Conservation (phyloP, 2,329 filamentous ascomycete species). For the Nigrospora osmanthi region DNA sequence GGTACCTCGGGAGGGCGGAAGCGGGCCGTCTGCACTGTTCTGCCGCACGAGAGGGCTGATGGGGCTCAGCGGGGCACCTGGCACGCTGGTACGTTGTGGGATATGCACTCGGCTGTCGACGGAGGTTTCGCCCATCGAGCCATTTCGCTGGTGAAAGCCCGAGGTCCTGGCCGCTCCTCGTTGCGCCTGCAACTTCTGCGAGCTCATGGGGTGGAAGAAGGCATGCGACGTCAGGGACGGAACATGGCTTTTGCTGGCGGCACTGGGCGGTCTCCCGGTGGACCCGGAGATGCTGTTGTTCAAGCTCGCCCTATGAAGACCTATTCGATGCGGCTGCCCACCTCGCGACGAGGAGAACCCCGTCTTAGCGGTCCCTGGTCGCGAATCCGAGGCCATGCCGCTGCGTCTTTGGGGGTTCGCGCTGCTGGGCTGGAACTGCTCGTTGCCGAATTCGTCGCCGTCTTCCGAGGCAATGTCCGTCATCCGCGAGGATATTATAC, state of each 20-base stretch:
- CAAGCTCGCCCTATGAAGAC: constrained; percentile 33
- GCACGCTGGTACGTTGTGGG: constrained; percentile 37
- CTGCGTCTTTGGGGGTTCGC: constrained; percentile 28
- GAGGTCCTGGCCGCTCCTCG: constrained; percentile 49
- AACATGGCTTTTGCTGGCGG: constrained; percentile 77
- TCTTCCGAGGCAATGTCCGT: constrained; percentile 56
- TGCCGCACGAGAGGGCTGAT: constrained; percentile 23
- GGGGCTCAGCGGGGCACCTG: constrained; percentile 35
- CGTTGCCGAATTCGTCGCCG: constrained; percentile 31
- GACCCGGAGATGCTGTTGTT: constrained; percentile 34
- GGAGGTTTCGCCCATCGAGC: constrained; percentile 18
- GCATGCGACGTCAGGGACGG: constrained; percentile 82
- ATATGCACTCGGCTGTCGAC: constrained; percentile 36
- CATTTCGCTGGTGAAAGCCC: constrained; percentile 23
- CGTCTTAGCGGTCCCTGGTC: constrained; percentile 47
- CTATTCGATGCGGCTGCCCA: constrained; percentile 47
- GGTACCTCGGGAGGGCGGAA: constrained; percentile 65
- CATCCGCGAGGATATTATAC: constrained; percentile 66
- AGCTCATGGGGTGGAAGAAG: constrained; percentile 96
- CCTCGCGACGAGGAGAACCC: constrained; percentile 35
- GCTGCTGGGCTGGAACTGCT: constrained; percentile 10
- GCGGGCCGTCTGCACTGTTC: constrained; percentile 38
- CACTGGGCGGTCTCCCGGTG: constrained; percentile 53
- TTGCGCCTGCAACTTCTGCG: constrained; percentile 87
- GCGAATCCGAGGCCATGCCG: constrained; percentile 37